phyloP scores from a whole-genome alignment of 768 basidiomycete species.

The Collybiopsis confluens region DNA sequence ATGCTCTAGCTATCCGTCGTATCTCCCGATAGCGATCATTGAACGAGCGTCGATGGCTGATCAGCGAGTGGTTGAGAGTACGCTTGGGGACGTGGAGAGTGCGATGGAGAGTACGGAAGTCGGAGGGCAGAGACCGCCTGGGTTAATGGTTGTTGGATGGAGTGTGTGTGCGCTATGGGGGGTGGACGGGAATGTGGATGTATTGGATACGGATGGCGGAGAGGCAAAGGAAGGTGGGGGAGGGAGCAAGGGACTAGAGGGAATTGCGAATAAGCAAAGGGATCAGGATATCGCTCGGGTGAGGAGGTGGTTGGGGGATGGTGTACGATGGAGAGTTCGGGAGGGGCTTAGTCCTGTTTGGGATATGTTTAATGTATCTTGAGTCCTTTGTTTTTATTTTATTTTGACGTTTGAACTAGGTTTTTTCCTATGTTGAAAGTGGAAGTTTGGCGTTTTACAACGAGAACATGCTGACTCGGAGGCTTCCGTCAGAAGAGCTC shows the following conservation, averaged over 20 bases:
- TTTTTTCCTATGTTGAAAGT: too few species aligned
- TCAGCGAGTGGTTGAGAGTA: slow-evolving; percentile 80
- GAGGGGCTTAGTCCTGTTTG: slow-evolving; percentile 8
- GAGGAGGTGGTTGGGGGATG: slow-evolving; percentile 4
- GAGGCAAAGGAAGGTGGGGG: slow-evolving; percentile 65
- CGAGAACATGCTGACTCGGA: too few species aligned
- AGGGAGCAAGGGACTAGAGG: slow-evolving; percentile 30
- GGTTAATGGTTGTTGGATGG: slow-evolving; percentile 97
- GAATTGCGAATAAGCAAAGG: slow-evolving; percentile 21
- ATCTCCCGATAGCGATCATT: slow-evolving; percentile 86
- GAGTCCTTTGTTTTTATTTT: too few species aligned
- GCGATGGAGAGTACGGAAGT: slow-evolving; percentile 58
- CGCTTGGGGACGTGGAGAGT: slow-evolving; percentile 62
- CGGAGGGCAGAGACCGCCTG: slow-evolving; percentile 90
- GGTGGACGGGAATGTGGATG: slow-evolving; percentile 60
- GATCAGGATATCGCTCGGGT: slow-evolving; percentile 9
- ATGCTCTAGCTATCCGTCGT: slow-evolving; percentile 71
- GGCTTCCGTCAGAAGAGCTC: too few species aligned
- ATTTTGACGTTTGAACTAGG: too few species aligned
- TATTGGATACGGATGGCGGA: slow-evolving; percentile 55
- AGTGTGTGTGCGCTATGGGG: slow-evolving; percentile 74
- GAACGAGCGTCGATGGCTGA: slow-evolving; percentile 95
- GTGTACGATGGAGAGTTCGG: slow-evolving; percentile 8
- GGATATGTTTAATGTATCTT: slow-evolving; percentile 12
- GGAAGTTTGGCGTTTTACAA: too few species aligned